Evolutionary conservation across 2,329 filamentous ascomycete species (phyloP), one percentile per base, ranked within the genome.

Genomic region (Ophiostoma pallidulum): DNA sequence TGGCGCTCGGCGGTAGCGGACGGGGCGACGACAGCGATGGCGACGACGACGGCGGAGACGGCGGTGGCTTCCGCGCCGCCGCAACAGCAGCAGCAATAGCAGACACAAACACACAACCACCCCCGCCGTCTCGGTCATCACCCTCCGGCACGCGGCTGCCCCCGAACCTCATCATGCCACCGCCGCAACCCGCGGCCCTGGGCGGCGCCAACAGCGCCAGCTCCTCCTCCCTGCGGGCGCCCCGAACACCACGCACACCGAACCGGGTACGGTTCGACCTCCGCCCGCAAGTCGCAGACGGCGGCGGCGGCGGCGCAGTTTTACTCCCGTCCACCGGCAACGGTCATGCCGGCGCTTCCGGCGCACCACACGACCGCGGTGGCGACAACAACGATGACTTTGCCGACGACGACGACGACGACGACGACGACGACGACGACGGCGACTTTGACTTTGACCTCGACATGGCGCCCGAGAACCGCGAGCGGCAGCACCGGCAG

Each of bases 211-310:
- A 31, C 18, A 19, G 33, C 19, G 6, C 10, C 20, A n/a, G 14
- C 12, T 28, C 41, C 10, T 19, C 36, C 7, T 37, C 45, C 31
- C 47, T 41, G 48, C 56, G 54, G 37, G 56, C 51, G 41, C 53
- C 58, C 41, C 51, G 67, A 51, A 74, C 77, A 31, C 76, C 82
- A 16, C 64, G 82, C 46, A 87, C 83, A 2, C 73, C 77, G 8
- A 82, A 86, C 60, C 75, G 85, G 22, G 86, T 92, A 39, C 82
- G 83, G 55, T 92, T 92, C 65, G 81, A 82, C 57, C 66, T 79
- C 45, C 67, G 63, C 16, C 45, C 32, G n/a, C 32, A 38, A 37
- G 41, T 39, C 31, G 45, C 37, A 14, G 24, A 28, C 24, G 24
- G 6, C 24, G n/a, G n/a, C n/a, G n/a, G n/a, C n/a, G n/a, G n/a